Evolutionary conservation across 1,139 yeast species (phyloP), one percentile per base, ranked within the genome.

Genomic region (Wickerhamomyces sp.): DNA sequence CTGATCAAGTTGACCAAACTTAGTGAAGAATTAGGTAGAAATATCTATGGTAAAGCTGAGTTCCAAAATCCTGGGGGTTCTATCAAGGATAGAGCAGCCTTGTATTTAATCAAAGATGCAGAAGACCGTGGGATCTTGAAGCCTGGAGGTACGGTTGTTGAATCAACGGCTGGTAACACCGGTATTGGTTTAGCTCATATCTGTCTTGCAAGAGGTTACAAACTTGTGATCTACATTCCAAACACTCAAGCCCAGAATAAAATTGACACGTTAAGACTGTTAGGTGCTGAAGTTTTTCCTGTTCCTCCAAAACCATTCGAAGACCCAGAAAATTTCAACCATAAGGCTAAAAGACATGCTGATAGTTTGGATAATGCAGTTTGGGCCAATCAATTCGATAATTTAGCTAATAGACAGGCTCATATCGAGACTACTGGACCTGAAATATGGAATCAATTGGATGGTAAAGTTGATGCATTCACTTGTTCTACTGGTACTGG

Each of bases 61-160:
- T 85, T 80, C 65, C 84, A 85, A 83, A 88, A 89, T 63, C 97
- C 97, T 2, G 96, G 96, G 36, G 97, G 96, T 1, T 83, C 95
- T 6, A 89, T 89, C 45, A 88, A 88, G 59, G 97, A 88, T 60
- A 73, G 97, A 43, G 96, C 96, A 7, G 96, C 96, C 0, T 67
- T 84, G 36, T 87, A 69, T 55, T 72, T 89, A 42, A 69, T 88
- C 42, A 73, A 82, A 54, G 90, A 84, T 52, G 96, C 96, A 21
- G 96, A 89, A 59, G 60, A 64, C 33, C 70, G 70, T 45, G 95
- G 95, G 1, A 64, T 74, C 43, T 66, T 86, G 43, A 61, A 67
- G 44, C 77, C 64, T 9, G 56, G 59, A 24, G 70, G 68, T 21
- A 78, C 85, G 3, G 73, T 80, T 29, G 81, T 79, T 22, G 86